phyloP scores from a whole-genome alignment of 202 grass and related monocot genomes.

The Carex arenaria region DNA sequence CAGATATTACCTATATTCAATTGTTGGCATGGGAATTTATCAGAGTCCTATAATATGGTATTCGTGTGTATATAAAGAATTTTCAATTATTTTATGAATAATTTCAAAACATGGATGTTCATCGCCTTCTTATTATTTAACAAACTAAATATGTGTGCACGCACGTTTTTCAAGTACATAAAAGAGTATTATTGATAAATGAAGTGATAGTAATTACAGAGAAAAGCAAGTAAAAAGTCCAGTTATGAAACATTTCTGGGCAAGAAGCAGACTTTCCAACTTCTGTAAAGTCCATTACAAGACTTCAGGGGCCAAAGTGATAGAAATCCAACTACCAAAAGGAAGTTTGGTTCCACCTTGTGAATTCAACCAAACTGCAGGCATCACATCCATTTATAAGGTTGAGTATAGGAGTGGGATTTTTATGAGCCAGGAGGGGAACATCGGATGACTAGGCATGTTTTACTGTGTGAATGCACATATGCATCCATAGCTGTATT shows the following conservation, averaged over 20 bases:
- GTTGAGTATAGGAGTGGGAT: not conserved
- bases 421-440: not conserved
- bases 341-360: not conserved
- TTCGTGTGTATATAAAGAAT: not conserved
- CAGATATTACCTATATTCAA: too few species aligned
- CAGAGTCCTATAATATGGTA: not conserved
- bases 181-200: not conserved
- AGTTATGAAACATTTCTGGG: not conserved
- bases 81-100: conserved; percentile 1
- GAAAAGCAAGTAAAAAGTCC: not conserved
- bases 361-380: not conserved
- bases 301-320: not conserved
- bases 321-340: not conserved
- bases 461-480: not conserved
- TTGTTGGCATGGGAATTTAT: not conserved
- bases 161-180: not conserved
- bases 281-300: not conserved
- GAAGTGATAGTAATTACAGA: not conserved
- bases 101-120: not conserved
- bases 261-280: not conserved
- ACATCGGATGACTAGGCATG: not conserved
- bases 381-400: not conserved
- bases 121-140: not conserved
- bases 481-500: not conserved
- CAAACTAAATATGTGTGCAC: not conserved